A percentile compares a stretch with the other conserved stretches of the same genome.
Evolutionary conservation across 2,329 filamentous ascomycete species (phyloP).

Genomic region (Lecanicillium sp.): DNA sequence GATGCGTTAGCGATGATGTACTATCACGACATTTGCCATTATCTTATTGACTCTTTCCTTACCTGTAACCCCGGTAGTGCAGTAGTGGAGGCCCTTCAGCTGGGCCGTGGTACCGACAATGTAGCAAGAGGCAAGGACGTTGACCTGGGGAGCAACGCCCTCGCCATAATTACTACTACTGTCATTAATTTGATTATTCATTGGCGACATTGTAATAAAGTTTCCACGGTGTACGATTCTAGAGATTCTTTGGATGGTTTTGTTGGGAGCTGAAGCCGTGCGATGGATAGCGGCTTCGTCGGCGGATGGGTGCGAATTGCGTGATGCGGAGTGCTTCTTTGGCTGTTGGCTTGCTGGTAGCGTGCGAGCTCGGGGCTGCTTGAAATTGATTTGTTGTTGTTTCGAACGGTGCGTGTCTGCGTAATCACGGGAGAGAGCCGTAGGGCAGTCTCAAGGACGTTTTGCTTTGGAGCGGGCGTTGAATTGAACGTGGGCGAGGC

Average conservation of each 20-base stretch:
- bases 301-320: too few species aligned
- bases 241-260: conserved; percentile 8
- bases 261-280: conserved; percentile 2
- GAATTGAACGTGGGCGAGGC: too few species aligned
- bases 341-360: too few species aligned
- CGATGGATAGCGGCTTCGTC: too few species aligned
- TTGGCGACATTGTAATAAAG: conserved; percentile 50
- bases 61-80: conserved; percentile 83
- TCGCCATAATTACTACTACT: conserved; percentile 73
- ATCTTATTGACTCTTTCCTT: conserved; percentile 24
- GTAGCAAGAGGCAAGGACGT: conserved; percentile 89
- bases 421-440: too few species aligned
- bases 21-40: background rate
- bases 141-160: conserved; percentile 55
- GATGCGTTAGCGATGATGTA: background rate
- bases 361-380: too few species aligned
- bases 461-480: too few species aligned
- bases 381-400: too few species aligned
- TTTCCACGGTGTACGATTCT: conserved; percentile 8
- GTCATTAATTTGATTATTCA: conserved; percentile 62
- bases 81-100: conserved; percentile 86
- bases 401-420: too few species aligned
- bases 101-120: conserved; percentile 65
- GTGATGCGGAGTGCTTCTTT: too few species aligned
- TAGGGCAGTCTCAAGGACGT: too few species aligned